Percentiles rank a stretch among this genome's conserved stretches.
phyloP scores from a whole-genome alignment of 2,329 filamentous ascomycete species.

The Chaetomiaceae sp. region DNA sequence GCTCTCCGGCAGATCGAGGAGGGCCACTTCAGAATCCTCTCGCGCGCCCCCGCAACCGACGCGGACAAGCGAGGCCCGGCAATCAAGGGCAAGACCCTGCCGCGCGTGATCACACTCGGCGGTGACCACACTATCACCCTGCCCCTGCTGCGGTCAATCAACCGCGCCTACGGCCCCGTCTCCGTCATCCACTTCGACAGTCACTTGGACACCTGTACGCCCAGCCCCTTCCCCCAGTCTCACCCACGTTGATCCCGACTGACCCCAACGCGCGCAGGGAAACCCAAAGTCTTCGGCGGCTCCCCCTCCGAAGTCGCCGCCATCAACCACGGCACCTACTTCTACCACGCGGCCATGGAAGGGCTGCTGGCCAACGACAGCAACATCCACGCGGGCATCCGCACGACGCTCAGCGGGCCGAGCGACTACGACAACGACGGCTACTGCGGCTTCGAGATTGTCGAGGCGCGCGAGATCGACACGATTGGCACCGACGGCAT shows the following conservation, averaged over 20 bases:
- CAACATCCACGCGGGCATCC: slow-evolving; percentile 83
- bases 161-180: slow-evolving; percentile 54
- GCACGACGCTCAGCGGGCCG: slow-evolving; percentile 71
- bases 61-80: slow-evolving; percentile 61
- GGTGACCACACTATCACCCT: slow-evolving; percentile 59
- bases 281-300: slow-evolving; percentile 80
- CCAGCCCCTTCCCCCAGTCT: background rate
- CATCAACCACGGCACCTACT: slow-evolving; percentile 86
- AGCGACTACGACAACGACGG: slow-evolving; percentile 81
- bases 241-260: too few species aligned
- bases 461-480: slow-evolving; percentile 59
- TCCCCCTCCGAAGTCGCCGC: slow-evolving; percentile 67
- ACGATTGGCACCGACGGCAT: slow-evolving; percentile 59
- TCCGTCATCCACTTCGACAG: slow-evolving; percentile 59
- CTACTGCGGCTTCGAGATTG: slow-evolving; percentile 77
- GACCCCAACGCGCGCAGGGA: slow-evolving; percentile 44
- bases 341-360: slow-evolving; percentile 74
- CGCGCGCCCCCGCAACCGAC: slow-evolving; percentile 63
- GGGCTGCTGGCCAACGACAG: slow-evolving; percentile 74
- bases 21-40: slow-evolving; percentile 70
- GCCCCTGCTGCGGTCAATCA: slow-evolving; percentile 53
- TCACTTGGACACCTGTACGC: slow-evolving; percentile 60
- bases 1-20: slow-evolving; percentile 81
- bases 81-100: slow-evolving; percentile 67
- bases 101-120: slow-evolving; percentile 71